Conservation (phyloP, 202 grass and related monocot species). For the Zizania palustris region DNA sequence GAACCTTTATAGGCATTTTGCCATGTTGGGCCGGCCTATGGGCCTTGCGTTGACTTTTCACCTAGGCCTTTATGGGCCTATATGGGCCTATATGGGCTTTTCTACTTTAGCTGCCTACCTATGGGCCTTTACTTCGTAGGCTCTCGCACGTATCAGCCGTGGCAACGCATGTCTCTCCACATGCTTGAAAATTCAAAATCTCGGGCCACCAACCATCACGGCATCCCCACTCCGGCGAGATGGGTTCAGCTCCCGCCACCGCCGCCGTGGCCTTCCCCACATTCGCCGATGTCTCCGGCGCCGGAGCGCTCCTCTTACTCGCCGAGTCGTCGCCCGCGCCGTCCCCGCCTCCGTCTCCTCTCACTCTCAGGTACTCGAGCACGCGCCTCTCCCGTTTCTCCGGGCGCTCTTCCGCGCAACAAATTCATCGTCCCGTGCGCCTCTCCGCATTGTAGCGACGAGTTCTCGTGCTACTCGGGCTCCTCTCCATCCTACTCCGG, state of each 20-base stretch:
- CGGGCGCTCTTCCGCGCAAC: background rate
- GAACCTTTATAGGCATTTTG: constrained; percentile 51
- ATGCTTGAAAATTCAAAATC: background rate
- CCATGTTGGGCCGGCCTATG: background rate
- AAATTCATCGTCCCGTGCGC: constrained; percentile 8
- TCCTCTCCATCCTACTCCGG: constrained; percentile 42
- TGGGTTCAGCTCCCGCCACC: background rate
- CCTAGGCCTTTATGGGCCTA: too few relatives aligned
- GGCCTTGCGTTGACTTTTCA: background rate
- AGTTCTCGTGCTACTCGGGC: constrained; percentile 46
- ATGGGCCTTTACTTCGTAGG: too few relatives aligned
- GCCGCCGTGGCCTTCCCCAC: constrained; percentile 32
- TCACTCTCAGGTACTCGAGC: constrained; percentile 36
- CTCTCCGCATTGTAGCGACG: constrained; percentile 44
- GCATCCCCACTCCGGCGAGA: constrained; percentile 15
- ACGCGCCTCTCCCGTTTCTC: background rate
- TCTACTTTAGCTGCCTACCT: too few relatives aligned
- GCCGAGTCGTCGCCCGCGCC: constrained; percentile 33
- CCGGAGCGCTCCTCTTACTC: background rate
- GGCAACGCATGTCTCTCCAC: too few relatives aligned
- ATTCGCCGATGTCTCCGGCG: background rate
- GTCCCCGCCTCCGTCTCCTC: constrained; percentile 4
- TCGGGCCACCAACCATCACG: background rate
- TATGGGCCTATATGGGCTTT: too few relatives aligned
- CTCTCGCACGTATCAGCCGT: too few relatives aligned